These are phyloP conservation scores for Fusarium stilboides DNA, from an alignment of 2,329 filamentous ascomycete genomes.

Conservation along the genomic window DNA sequence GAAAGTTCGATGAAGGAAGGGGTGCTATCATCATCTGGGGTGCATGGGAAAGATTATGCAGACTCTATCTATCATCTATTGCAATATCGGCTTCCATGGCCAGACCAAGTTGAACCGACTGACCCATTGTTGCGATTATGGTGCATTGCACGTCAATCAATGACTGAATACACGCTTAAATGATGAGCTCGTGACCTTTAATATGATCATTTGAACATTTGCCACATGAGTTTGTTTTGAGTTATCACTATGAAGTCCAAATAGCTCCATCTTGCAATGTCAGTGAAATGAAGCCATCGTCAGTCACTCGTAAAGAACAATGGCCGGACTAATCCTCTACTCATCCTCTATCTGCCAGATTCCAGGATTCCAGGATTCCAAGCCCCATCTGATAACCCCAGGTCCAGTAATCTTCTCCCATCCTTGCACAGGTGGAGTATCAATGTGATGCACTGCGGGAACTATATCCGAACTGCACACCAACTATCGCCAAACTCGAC, in stretches of 20 bases:
- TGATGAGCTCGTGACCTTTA: neutral
- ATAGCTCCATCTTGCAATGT: neutral
- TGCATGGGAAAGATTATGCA: neutral
- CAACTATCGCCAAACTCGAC: constrained; percentile 14
- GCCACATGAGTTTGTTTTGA: neutral
- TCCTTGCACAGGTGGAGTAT: neutral
- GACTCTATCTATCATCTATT: neutral
- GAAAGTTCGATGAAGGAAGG: neutral
- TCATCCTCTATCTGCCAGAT: neutral
- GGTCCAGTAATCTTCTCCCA: neutral
- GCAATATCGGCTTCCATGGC: neutral
- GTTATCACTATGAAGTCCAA: no score
- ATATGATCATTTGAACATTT: neutral
- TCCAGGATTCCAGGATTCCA: neutral
- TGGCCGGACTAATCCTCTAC: no score
- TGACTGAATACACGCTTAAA: neutral
- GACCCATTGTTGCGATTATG: neutral
- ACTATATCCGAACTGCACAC: constrained; percentile 30
- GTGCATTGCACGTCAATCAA: neutral
- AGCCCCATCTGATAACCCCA: neutral
- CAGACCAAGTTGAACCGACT: neutral
- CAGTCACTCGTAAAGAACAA: neutral
- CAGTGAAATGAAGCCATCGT: neutral
- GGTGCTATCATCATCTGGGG: neutral
- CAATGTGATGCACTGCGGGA: constrained; percentile 13